Evolutionary conservation across 495 filamentous ascomycete species (phyloP).

Genomic region (Lasiosphaeria ovina): DNA sequence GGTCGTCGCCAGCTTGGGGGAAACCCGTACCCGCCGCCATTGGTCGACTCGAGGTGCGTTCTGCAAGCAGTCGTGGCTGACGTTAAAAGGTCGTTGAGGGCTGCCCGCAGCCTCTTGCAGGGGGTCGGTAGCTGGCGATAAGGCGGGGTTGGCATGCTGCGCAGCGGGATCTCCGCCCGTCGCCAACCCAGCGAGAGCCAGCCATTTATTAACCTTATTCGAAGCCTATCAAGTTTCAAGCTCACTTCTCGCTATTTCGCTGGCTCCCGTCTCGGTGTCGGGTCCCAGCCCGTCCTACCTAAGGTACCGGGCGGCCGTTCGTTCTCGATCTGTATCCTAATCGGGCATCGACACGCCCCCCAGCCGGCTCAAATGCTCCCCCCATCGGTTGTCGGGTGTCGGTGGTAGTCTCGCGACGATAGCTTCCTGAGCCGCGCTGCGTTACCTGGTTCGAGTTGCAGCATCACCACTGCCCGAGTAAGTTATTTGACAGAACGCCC

Average conservation of each 20-base stretch:
- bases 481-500: no score
- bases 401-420: no score
- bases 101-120: conserved; percentile 11
- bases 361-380: no score
- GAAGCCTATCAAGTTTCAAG: neutral
- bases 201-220: conserved; percentile 1
- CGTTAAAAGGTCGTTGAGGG: conserved; percentile 28
- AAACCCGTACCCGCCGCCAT: conserved; percentile 18
- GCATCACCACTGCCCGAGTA: no score
- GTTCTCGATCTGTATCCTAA: no score
- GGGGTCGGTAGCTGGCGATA: neutral
- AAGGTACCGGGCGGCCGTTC: no score
- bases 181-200: neutral
- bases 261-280: neutral
- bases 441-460: no score
- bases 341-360: no score
- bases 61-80: conserved; percentile 42
- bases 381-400: no score
- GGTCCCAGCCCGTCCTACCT: no score
- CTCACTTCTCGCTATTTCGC: neutral
- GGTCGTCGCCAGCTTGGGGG: conserved; percentile 6
- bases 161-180: neutral
- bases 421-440: no score
- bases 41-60: conserved; percentile 30
- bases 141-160: conserved; percentile 8